phyloP scores from a whole-genome alignment of 305 asterid genomes.

The Fraxinus floribunda region DNA sequence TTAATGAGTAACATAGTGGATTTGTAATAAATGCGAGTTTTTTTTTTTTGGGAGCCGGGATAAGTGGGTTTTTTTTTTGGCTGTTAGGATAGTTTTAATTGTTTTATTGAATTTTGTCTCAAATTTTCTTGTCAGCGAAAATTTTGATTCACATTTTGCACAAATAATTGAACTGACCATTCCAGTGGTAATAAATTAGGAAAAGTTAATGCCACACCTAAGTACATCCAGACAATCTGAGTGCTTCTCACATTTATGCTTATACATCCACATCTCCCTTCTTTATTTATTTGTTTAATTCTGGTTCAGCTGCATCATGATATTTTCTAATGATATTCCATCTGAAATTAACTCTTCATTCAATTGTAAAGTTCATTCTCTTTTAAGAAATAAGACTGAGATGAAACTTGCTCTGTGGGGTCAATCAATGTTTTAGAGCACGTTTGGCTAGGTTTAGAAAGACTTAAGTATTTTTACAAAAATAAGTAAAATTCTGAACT shows the following conservation, averaged over 20 bases:
- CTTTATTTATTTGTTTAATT: not conserved
- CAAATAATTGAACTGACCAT: not conserved
- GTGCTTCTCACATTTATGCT: not conserved
- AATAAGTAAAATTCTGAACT: not conserved
- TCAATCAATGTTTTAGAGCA: not conserved
- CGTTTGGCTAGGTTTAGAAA: not conserved
- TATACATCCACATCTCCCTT: not conserved
- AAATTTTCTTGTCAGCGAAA: not conserved
- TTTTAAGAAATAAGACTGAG: conserved; percentile 1
- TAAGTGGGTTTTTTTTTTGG: not conserved
- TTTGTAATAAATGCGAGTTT: not conserved
- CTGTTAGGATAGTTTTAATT: not conserved
- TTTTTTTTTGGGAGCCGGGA: not conserved
- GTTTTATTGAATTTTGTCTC: not conserved
- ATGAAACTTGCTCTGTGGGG: not conserved
- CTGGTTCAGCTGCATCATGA: conserved; percentile 7
- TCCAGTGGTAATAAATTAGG: not conserved
- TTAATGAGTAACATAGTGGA: not conserved
- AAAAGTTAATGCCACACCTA: not conserved
- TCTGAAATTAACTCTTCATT: not conserved
- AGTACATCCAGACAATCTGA: not conserved
- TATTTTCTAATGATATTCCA: not conserved
- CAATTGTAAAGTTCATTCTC: not conserved
- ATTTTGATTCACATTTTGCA: not conserved
- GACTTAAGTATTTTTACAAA: not conserved